phyloP scores from a whole-genome alignment of 352 stramenopile species.

The Globisporangium parvum region DNA sequence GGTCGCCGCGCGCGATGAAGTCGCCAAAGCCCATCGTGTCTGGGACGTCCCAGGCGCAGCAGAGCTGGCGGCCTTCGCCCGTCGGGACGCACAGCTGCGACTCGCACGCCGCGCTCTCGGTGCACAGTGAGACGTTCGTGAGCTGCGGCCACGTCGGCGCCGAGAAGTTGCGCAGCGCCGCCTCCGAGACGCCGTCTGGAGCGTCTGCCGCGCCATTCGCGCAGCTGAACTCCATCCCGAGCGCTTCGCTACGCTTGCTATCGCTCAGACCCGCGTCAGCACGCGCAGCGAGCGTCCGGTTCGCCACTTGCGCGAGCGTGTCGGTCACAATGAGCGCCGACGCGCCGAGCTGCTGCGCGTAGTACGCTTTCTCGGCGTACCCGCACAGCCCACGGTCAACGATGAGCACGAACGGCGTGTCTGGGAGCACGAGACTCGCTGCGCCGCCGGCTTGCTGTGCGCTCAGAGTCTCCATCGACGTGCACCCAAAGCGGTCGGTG shows the following conservation, averaged over 20 bases:
- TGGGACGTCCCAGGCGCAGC: conserved; percentile 74
- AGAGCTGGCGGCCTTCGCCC: conserved; percentile 48
- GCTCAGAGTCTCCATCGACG: conserved; percentile 23
- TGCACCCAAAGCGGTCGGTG: conserved; percentile 50
- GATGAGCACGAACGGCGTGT: conserved; percentile 52
- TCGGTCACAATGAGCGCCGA: conserved; percentile 69
- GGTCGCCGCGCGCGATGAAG: conserved; percentile 26
- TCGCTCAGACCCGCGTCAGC: conserved; percentile 18
- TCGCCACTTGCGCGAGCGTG: conserved; percentile 64
- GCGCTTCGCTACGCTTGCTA: conserved; percentile 14
- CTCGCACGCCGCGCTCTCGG: conserved; percentile 28
- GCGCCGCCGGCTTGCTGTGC: conserved; percentile 7
- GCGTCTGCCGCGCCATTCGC: conserved; percentile 36
- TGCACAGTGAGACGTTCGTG: conserved; percentile 42
- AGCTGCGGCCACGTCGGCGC: conserved; percentile 23
- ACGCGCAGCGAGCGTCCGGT: conserved; percentile 29
- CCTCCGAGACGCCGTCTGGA: conserved; percentile 8
- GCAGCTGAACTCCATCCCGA: conserved; percentile 56
- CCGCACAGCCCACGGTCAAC: conserved; percentile 69
- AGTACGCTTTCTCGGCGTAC: conserved; percentile 69
- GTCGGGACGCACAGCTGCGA: conserved; percentile 63
- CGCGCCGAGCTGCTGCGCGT: conserved; percentile 62
- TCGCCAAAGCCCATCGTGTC: conserved; percentile 62
- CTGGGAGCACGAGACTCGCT: conserved; percentile 15
- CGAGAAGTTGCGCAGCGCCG: conserved; percentile 24